Conservation (phyloP, 129 eudicot species). For the carrot (Daucus carota) region DH1_v3.0 NC_030389.2:42618001-42618500, state of each 20-base stretch:
- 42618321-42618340: neutral
- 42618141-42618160: neutral
- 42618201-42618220: neutral
- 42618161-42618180: neutral
- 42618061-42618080: neutral
- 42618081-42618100: neutral
- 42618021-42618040: neutral
- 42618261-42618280: neutral
- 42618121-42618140: neutral
- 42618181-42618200: neutral
- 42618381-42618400: too few relatives aligned
- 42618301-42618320: neutral
- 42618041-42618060: neutral
- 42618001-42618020: neutral
- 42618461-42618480: constrained; percentile 9
- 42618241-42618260: neutral
- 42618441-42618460: constrained; percentile 15
- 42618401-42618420: neutral
- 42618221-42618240: neutral
- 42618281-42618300: neutral
- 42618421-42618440: neutral
- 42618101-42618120: neutral
- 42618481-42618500: neutral
- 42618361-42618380: too few relatives aligned
- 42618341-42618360: too few relatives aligned